Evolutionary conservation across 2,329 filamentous ascomycete genomes (phyloP), one percentile per base, ranked within the genome.

Genomic region (Aspergillus quadrilineatus): DNA sequence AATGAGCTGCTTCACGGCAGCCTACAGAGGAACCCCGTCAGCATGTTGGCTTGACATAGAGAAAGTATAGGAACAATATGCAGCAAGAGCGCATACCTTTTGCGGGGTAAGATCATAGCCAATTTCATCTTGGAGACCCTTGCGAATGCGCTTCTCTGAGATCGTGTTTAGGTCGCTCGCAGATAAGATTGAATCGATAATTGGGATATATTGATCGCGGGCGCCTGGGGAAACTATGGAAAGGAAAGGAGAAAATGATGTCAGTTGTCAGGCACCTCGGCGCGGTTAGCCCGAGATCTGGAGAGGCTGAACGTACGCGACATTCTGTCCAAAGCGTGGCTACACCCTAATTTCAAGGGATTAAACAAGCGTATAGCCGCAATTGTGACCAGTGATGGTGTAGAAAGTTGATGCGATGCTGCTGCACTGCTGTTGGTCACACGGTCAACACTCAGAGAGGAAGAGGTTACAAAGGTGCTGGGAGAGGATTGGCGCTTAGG

Each of bases 1-100:
- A 54, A 92, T 91, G 48, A 92, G 79, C 50, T 78, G 78, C 69
- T 90, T 90, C 73, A 91, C 87, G 12, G 85, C 84, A 69, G 81
- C 78, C 88, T 90, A 22, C 4, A n/a, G 41, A 9, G 34, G 22
- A 57, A 55, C 1, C 45, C 56, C 60, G 48, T 66, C 53, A 66
- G 64, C 55, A 52, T 45, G 29, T 32, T 39, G n/a, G 10, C 48
- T 47, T 8, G 45, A 22, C n/a, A 22, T 53, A 39, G 15, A 55
- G 14, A 39, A 43, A n/a, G n/a, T 9, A 26, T 34, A 45, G 15
- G 39, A 34, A 29, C 10, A 45, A 36, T 55, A 50, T 50, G 58
- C 53, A 60, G 58, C 52, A 49, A 56, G 34, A 58, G 41, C 22
- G 61, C 68, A 51, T 68, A 85, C 85, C 80, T 88, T 88, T 64